phyloP scores from a whole-genome alignment of 2,329 filamentous ascomycete species.

The Nothophoma quercina region DNA sequence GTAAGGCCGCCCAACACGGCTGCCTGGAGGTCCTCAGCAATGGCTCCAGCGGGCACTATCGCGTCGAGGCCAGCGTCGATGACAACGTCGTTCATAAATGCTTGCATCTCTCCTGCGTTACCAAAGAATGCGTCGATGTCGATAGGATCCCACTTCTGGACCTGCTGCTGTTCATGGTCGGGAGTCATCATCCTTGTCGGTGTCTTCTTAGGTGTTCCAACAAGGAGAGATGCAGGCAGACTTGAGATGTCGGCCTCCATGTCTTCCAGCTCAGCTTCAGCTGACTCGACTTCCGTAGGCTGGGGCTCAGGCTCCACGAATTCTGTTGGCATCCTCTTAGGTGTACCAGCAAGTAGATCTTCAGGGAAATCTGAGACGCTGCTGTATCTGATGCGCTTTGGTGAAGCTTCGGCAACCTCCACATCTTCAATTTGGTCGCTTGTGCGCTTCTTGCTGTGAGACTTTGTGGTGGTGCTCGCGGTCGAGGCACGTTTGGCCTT shows the following conservation, averaged over 20 bases:
- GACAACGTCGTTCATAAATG: constrained; percentile 37
- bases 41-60: constrained; percentile 26
- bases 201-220: constrained; percentile 49
- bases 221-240: constrained; percentile 23
- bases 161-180: constrained; percentile 16
- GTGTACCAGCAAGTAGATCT: constrained; percentile 30
- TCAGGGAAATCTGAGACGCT: constrained; percentile 33
- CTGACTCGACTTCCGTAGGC: constrained; percentile 4
- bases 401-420: constrained; percentile 6
- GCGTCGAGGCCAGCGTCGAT: constrained; percentile 44
- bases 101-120: constrained; percentile 33
- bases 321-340: constrained; percentile 29
- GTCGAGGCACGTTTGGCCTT: constrained; percentile 32
- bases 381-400: constrained; percentile 28
- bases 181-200: constrained; percentile 27
- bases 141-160: constrained; percentile 71
- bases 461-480: constrained; percentile 17
- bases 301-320: constrained; percentile 21
- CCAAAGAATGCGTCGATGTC: constrained; percentile 77
- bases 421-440: constrained; percentile 24
- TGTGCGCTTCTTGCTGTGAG: constrained; percentile 25
- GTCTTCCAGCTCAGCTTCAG: constrained; percentile 1
- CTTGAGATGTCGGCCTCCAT: constrained; percentile 28
- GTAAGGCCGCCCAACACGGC: constrained; percentile 68
- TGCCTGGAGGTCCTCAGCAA: constrained; percentile 54